phyloP scores from a whole-genome alignment of 768 basidiomycete genomes.

The Pseudohyphozyma bogoriensis region DNA sequence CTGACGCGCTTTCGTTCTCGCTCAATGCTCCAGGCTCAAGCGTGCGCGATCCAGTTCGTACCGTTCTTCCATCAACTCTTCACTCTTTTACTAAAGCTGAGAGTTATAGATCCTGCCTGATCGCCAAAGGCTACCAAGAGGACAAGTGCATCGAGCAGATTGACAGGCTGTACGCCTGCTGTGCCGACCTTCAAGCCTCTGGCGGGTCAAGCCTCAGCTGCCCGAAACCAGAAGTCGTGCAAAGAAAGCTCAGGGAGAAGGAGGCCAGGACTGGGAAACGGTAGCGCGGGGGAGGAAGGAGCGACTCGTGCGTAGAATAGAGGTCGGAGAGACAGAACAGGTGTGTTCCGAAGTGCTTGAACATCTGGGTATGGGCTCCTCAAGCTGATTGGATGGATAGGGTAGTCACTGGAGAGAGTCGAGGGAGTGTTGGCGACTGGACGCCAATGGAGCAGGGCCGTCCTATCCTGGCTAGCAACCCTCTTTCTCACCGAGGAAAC shows the following conservation, averaged over 20 bases:
- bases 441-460: too few species aligned
- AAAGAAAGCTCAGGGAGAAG: constrained; percentile 4
- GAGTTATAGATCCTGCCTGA: constrained; percentile 10
- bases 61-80: too few species aligned
- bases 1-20: background rate
- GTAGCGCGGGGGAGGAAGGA: too few species aligned
- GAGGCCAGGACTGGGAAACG: background rate
- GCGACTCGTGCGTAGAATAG: background rate
- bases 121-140: constrained; percentile 13
- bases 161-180: constrained; percentile 8
- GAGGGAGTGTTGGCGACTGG: too few species aligned
- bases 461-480: too few species aligned
- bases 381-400: too few species aligned
- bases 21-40: constrained; percentile 9
- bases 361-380: too few species aligned
- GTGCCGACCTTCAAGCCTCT: constrained; percentile 6
- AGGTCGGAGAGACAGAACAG: too few species aligned
- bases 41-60: constrained; percentile 26
- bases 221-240: constrained; percentile 1
- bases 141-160: background rate
- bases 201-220: constrained; percentile 2
- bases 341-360: too few species aligned
- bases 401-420: too few species aligned
- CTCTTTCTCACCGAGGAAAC: too few species aligned
- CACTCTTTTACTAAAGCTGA: background rate